phyloP scores from a whole-genome alignment of 441 rosid genomes.

The Codiaeum variegatum region DNA sequence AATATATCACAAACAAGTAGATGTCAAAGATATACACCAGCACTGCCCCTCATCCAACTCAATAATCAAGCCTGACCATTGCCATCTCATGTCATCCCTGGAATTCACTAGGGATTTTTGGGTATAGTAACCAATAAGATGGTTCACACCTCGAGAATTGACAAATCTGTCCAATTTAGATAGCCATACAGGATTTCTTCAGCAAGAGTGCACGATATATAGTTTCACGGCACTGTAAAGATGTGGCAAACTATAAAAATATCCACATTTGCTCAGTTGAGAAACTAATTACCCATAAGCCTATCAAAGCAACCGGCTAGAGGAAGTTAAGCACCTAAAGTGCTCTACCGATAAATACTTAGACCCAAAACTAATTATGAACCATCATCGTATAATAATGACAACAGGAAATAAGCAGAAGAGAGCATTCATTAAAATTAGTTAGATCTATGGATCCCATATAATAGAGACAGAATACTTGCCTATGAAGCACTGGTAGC shows the following conservation, averaged over 20 bases:
- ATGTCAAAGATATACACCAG: background rate
- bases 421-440: conserved; percentile 11
- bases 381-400: conserved; percentile 23
- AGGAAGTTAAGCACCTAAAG: background rate
- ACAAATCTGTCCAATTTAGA: background rate
- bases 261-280: background rate
- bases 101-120: background rate
- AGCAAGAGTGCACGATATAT: conserved; percentile 5
- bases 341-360: background rate
- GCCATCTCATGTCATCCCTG: conserved; percentile 20
- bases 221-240: conserved; percentile 10
- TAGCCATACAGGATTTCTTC: conserved; percentile 6
- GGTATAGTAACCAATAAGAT: background rate
- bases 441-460: conserved; percentile 33
- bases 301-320: conserved; percentile 7
- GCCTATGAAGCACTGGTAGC: conserved; percentile 41
- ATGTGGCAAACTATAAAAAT: background rate
- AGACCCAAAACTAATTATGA: conserved; percentile 2
- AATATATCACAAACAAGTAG: conserved; percentile 1
- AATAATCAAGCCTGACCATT: background rate
- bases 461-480: conserved; percentile 49
- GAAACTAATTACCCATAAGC: conserved; percentile 11
- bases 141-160: conserved; percentile 8
- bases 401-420: conserved; percentile 17
- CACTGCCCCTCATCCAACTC: conserved; percentile 20